Base-by-base conservation (phyloP, 371 early-diverging fungal species). In the Lichtheimia ramosa region DNA sequence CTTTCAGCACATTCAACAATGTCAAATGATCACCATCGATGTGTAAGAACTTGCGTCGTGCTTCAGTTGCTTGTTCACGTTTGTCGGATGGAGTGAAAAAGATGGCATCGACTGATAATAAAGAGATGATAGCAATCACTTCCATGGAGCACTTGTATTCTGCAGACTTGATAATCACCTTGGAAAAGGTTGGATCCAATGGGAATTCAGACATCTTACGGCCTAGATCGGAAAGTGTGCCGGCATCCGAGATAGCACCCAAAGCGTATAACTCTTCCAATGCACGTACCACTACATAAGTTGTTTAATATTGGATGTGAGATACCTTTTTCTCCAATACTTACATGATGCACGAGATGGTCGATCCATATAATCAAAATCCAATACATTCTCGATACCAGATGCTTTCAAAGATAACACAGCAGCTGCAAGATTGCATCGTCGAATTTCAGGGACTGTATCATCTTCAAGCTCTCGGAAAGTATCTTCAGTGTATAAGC, bases 291-390 rank as follows among this genome's bases (percentile, higher is more conserved):
- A 97, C 73, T 63, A 60, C 61, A 48, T 64, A 56, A 43, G 15
- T 41, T 5, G 53, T 14, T n/a, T 28, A 39, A 52, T 7, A 58
- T 58, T 54, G n/a, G 43, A 14, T 15, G 41, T n/a, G 10, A 25
- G 39, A n/a, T 39, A n/a, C 28, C 18, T 6, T 16, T 34, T 20
- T 40, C 7, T 7, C 21, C 3, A 28, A 8, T 6, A 61, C 75
- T 62, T 72, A 84, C 87, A 69, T 2, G 91, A 82, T 0, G 78
- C 77, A 39, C 88, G 70, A 0, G 92, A 83, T 6, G 99, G 98
- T 40, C 84, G 85, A 64, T 98, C 98, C 86, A 99, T 89, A 70
- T 92, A 97, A 63, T 97, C 97, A 76, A 99, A 99, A 24, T 77
- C 78, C 53, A 92, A 67, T 13, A 97, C 84, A 70, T 99, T 89